Percentiles rank a stretch among this genome's conserved stretches.
Evolutionary conservation across 257 asterid genomes (phyloP).

Genomic region (Agastache rugosa): DNA sequence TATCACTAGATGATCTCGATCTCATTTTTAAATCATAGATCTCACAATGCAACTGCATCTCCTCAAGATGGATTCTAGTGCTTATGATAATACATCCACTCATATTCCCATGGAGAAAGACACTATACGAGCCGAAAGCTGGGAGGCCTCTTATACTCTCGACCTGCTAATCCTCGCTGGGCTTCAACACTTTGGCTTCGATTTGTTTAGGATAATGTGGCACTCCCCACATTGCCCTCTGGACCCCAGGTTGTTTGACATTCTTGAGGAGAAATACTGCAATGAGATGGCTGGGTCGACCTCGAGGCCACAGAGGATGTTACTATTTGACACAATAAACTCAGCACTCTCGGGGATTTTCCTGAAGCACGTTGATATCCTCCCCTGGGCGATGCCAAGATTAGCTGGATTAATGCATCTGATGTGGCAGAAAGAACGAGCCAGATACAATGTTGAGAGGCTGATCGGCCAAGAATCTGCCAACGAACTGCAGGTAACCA

Average conservation of each 20-base stretch:
- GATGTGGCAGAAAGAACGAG: conserved; percentile 42
- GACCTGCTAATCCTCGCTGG: conserved; percentile 66
- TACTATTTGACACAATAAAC: conserved; percentile 68
- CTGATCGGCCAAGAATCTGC: conserved; percentile 44
- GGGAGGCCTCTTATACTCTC: conserved; percentile 60
- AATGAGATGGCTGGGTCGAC: conserved; percentile 34
- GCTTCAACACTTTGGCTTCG: conserved; percentile 48
- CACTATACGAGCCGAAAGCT: conserved; percentile 38
- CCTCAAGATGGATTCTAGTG: conserved; percentile 60
- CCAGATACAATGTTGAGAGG: conserved; percentile 40
- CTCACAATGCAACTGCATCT: conserved; percentile 66
- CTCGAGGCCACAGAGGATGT: conserved; percentile 53
- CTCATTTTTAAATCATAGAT: conserved; percentile 39
- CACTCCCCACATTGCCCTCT: conserved; percentile 62
- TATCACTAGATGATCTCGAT: neutral
- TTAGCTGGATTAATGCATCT: conserved; percentile 15
- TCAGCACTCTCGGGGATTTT: conserved; percentile 50
- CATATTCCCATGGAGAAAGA: conserved; percentile 37
- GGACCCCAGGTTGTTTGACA: conserved; percentile 52
- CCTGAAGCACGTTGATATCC: conserved; percentile 44
- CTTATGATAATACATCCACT: conserved; percentile 33
- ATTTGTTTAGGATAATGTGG: conserved; percentile 48
- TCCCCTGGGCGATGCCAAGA: conserved; percentile 58
- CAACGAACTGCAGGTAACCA: conserved; percentile 32
- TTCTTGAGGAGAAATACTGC: conserved; percentile 60